Evolutionary conservation across 192 early-diverging fungal genomes (phyloP).

Genomic region (Haplosporangium gracile): DNA sequence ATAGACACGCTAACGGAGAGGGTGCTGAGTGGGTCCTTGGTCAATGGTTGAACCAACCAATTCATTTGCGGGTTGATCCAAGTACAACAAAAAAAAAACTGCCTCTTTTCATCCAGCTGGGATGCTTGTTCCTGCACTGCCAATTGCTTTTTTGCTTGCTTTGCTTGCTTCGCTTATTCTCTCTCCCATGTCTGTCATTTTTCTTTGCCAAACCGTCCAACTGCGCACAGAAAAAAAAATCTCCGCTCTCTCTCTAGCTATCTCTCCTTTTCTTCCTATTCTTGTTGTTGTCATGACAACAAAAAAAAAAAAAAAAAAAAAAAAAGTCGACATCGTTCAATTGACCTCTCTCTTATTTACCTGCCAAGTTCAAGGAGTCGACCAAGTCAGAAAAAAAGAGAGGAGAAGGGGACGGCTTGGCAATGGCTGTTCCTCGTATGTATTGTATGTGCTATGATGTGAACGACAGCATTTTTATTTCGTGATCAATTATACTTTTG

Average conservation of each 20-base stretch:
- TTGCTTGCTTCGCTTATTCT: background rate
- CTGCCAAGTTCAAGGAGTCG: background rate
- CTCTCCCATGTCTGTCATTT: background rate
- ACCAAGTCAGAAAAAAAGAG: background rate
- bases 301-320: background rate
- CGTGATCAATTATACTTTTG: background rate
- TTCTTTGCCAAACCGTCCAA: background rate
- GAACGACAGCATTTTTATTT: background rate
- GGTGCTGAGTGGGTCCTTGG: too few species aligned
- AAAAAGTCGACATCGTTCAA: background rate
- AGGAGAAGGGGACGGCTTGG: background rate
- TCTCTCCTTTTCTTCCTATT: background rate
- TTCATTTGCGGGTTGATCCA: too few species aligned
- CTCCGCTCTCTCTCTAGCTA: background rate
- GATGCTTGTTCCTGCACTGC: too few species aligned
- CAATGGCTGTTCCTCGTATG: background rate
- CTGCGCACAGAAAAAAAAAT: slow-evolving; percentile 3
- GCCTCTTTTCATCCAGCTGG: too few species aligned
- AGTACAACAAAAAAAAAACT: too few species aligned
- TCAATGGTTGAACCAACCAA: too few species aligned
- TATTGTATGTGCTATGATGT: background rate
- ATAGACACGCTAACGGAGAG: too few species aligned
- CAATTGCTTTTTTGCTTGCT: too few species aligned
- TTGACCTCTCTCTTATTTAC: background rate
- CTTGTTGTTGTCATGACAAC: background rate